Conservation (phyloP, 352 stramenopile species). For the Phytopythium mirpurense region DNA sequence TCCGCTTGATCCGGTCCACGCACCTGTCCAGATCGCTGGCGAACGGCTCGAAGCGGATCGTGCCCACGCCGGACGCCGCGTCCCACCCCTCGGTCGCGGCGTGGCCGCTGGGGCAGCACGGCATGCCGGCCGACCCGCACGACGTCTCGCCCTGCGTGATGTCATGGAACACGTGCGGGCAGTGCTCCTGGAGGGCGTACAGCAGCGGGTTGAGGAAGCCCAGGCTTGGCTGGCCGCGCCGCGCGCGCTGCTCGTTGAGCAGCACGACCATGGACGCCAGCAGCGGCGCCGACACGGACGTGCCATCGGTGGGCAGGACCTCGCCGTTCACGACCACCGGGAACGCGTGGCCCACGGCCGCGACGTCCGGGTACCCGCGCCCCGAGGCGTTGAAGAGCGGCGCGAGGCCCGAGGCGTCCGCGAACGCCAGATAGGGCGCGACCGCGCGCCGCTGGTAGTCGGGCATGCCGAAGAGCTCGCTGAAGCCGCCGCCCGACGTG, state of each 20-base stretch:
- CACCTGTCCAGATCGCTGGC: constrained; percentile 36
- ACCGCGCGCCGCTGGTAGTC: constrained; percentile 43
- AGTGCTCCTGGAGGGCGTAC: constrained; percentile 52
- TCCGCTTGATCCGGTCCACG: constrained; percentile 20
- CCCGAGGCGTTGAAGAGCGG: constrained; percentile 35
- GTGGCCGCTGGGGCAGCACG: constrained; percentile 48
- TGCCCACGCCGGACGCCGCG: constrained; percentile 56
- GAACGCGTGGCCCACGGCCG: constrained; percentile 58
- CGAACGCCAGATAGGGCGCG: constrained; percentile 25
- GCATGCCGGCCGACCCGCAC: constrained; percentile 38
- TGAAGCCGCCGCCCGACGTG: constrained; percentile 74
- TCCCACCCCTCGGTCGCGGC: constrained; percentile 57
- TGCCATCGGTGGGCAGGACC: constrained; percentile 56
- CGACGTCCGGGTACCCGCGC: constrained; percentile 60
- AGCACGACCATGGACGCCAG: constrained; percentile 56
- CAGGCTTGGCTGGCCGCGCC: constrained; percentile 28
- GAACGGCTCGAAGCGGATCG: constrained; percentile 38
- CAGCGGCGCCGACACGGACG: constrained; percentile 65
- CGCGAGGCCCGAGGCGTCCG: constrained; percentile 15
- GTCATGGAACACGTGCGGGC: constrained; percentile 66
- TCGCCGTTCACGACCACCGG: constrained; percentile 52
- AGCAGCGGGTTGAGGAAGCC: constrained; percentile 73
- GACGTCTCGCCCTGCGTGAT: constrained; percentile 56
- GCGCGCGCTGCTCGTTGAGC: constrained; percentile 44
- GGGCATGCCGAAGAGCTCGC: constrained; percentile 39